These are phyloP conservation scores for Yamadazyma phyllophila DNA, from an alignment of 805 yeast species.

Conservation along the genomic window DNA sequence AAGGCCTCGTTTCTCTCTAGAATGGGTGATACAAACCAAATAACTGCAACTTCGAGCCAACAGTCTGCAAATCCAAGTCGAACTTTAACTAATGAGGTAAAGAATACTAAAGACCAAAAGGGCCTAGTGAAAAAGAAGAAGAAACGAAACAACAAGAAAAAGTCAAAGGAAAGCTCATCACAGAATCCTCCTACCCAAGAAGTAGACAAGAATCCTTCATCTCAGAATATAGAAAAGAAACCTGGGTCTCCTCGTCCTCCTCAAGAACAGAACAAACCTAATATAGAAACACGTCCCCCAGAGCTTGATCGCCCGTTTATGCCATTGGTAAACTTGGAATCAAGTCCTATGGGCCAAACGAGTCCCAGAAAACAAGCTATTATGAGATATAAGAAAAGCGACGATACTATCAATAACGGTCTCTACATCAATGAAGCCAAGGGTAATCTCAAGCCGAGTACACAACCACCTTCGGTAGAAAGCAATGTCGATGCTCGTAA, in stretches of 20 bases:
- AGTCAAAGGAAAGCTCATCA: not conserved
- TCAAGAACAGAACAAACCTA: not conserved
- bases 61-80: not conserved
- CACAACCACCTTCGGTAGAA: not conserved
- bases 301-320: not conserved
- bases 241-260: too few relatives aligned
- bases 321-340: slow-evolving; percentile 1
- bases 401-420: slow-evolving; percentile 19
- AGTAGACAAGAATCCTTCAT: too few relatives aligned
- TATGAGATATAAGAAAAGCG: slow-evolving; percentile 35
- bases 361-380: slow-evolving; percentile 41
- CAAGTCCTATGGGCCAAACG: slow-evolving; percentile 11
- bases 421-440: slow-evolving; percentile 27
- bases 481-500: slow-evolving; percentile 1
- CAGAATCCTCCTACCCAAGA: too few relatives aligned
- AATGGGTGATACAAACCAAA: not conserved
- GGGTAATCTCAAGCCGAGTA: slow-evolving; percentile 21
- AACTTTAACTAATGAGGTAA: not conserved
- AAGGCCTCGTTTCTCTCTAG: not conserved
- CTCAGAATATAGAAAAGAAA: too few relatives aligned
- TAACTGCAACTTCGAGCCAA: not conserved
- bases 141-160: slow-evolving; percentile 9
- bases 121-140: slow-evolving; percentile 2
- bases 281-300: slow-evolving; percentile 4
- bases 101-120: slow-evolving; percentile 1